These are phyloP conservation scores for Phoenix roebelenii DNA, from an alignment of 176 grass and related monocot genomes.

Conservation along the genomic window DNA sequence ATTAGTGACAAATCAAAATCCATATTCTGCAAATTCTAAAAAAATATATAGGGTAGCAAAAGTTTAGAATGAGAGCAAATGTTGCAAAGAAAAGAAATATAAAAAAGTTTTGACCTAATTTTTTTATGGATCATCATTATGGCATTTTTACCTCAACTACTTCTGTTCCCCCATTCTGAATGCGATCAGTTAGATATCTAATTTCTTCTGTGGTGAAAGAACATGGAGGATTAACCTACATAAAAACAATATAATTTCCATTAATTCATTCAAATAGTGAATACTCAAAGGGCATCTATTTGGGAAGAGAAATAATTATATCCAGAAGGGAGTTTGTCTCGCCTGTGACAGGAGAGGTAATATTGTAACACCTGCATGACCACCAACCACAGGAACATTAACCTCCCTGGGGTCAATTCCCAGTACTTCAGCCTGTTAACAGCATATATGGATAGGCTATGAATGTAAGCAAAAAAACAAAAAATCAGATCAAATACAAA, in stretches of 20 bases:
- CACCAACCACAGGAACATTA: slow-evolving; percentile 67
- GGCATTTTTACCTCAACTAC: slow-evolving; percentile 67
- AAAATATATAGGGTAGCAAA: too few species aligned
- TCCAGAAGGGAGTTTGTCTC: background rate
- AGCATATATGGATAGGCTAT: background rate
- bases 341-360: slow-evolving; percentile 70
- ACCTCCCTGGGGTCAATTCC: slow-evolving; percentile 82
- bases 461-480: background rate
- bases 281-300: too few species aligned
- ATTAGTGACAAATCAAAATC: too few species aligned
- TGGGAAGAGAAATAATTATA: slow-evolving; percentile 1
- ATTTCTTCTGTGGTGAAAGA: slow-evolving; percentile 67
- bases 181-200: slow-evolving; percentile 57
- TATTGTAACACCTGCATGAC: slow-evolving; percentile 74
- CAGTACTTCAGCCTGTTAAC: slow-evolving; percentile 77
- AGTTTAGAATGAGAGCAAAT: background rate
- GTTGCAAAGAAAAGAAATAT: background rate
- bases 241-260: background rate
- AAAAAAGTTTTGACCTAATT: background rate
- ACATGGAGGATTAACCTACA: slow-evolving; percentile 61
- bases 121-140: too few species aligned
- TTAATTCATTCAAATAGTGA: too few species aligned
- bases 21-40: too few species aligned
- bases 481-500: too few species aligned
- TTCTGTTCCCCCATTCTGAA: slow-evolving; percentile 97